Evolutionary conservation across 139 green algal genomes (phyloP), one percentile per base, ranked within the genome.

Genomic region (Volvox reticuliferus): DNA sequence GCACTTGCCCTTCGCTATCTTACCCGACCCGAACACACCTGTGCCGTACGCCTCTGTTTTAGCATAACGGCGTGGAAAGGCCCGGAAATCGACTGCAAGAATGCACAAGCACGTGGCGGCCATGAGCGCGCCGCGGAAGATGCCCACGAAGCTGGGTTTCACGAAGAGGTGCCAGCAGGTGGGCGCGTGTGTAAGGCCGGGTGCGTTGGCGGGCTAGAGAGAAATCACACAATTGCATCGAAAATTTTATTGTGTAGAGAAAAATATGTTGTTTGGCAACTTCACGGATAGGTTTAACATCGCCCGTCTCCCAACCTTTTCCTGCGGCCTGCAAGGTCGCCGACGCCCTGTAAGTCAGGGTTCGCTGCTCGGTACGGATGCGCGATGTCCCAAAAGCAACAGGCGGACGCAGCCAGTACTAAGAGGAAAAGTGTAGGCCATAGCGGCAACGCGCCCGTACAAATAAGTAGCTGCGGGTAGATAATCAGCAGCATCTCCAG

Each of bases 11-110:
- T 55, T 55, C 65, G 65, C 65, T 28, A 28, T 24, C 6, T 73
- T 73, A 24, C 65, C 65, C 65, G 65, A 14, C 32, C 65, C 36
- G 5, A 55, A 55, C 44, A 55, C 33, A 77, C 88, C 95, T 65
- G 93, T 96, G 68, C 97, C 97, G 88, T 95, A 97, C 32, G 69
- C 83, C 83, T 99, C 95, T 17, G 95, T 86, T 91, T 99, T 99
- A 50, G 95, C 97, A 78, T 96, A 97, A 13, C 95, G 94, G 5
- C 96, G 91, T 0, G 97, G 97, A 85, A 98, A 98, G 26, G 94
- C 94, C 17, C 35, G 78, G 83, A 99, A 99, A 91, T 99, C 98
- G 17, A 99, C 97, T 13, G 95, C 98, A 69, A 99, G 93, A 81
- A 99, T 99, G 63, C 89, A 80, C 3, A 97, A 86, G 91, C 93